Percentiles rank a stretch among this genome's conserved stretches.
These are phyloP conservation scores for Middelhovenomyces tepae DNA, from an alignment of 805 yeast genomes.

Conservation along the genomic window DNA sequence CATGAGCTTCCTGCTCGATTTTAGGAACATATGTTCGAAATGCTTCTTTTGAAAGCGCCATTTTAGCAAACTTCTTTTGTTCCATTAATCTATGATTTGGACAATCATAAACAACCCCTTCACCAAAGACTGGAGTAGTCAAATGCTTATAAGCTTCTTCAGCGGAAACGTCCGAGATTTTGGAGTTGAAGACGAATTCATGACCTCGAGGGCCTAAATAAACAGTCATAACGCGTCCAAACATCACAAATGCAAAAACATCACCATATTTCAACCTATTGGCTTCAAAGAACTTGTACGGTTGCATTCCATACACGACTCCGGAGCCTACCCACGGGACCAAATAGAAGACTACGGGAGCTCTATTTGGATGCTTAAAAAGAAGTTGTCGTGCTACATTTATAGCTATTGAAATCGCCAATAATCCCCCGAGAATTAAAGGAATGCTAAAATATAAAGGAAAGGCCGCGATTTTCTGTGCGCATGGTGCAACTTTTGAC, in stretches of 20 bases:
- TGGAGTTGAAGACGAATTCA: conserved; percentile 89
- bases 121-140: conserved; percentile 99
- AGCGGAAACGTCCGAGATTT: conserved; percentile 82
- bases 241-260: conserved; percentile 77
- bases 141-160: conserved; percentile 93
- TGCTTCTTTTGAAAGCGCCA: conserved; percentile 76
- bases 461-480: no score
- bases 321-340: conserved; percentile 96
- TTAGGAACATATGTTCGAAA: conserved; percentile 82
- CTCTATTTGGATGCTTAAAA: conserved; percentile 49
- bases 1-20: conserved; percentile 66
- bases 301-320: conserved; percentile 80
- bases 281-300: conserved; percentile 77
- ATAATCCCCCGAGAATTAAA: no score
- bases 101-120: conserved; percentile 96
- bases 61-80: conserved; percentile 93
- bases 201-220: conserved; percentile 96
- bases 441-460: no score
- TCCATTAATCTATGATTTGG: conserved; percentile 93
- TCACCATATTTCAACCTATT: conserved; percentile 85
- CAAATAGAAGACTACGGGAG: conserved; percentile 85
- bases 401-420: no score
- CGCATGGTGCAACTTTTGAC: no score
- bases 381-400: conserved; percentile 29
- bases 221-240: conserved; percentile 92